These are phyloP conservation scores for Grammothele lineata DNA, from an alignment of 768 basidiomycete species.

Conservation along the genomic window DNA sequence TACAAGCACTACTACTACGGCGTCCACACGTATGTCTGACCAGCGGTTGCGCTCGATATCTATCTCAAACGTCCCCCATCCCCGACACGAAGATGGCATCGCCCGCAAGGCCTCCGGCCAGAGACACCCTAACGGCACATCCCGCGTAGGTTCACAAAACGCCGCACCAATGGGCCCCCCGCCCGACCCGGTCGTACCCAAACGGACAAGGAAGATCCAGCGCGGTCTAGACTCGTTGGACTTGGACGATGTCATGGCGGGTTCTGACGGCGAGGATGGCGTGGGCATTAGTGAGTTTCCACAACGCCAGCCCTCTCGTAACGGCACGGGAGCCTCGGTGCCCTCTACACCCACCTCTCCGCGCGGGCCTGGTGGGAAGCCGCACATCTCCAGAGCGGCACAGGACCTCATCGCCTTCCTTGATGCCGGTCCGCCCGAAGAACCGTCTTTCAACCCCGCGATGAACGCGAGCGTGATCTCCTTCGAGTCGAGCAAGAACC, in stretches of 20 bases:
- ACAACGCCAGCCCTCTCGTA: constrained; percentile 1
- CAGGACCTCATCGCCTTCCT: constrained; percentile 55
- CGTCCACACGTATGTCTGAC: constrained; percentile 1
- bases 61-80: constrained; percentile 20
- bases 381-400: constrained; percentile 40
- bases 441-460: constrained; percentile 20
- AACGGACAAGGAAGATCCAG: constrained; percentile 48
- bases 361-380: constrained; percentile 8
- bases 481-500: constrained; percentile 32
- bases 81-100: constrained; percentile 14
- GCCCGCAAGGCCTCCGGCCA: background rate
- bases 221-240: constrained; percentile 66
- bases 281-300: background rate
- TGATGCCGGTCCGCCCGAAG: constrained; percentile 51
- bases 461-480: constrained; percentile 42
- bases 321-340: background rate
- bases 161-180: constrained; percentile 1
- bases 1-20: background rate
- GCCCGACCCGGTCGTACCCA: constrained; percentile 30
- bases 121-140: background rate
- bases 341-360: constrained; percentile 7
- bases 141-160: constrained; percentile 8
- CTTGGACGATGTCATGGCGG: constrained; percentile 71
- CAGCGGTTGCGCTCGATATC: constrained; percentile 20
- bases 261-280: constrained; percentile 57